These are phyloP conservation scores for Sugiyamaella floridensis DNA, from an alignment of 805 yeast genomes.

Conservation along the genomic window DNA sequence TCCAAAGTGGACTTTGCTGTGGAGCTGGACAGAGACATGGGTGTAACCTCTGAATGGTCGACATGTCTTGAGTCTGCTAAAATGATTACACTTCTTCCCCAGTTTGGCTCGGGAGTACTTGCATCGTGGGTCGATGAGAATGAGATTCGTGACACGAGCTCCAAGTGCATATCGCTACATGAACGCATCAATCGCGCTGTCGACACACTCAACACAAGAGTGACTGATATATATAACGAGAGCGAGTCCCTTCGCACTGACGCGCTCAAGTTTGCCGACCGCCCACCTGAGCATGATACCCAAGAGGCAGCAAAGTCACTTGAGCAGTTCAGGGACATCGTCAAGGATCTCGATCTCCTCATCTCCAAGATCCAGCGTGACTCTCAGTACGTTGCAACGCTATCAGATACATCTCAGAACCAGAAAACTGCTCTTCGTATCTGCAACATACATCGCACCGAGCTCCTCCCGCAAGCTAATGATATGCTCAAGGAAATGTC, in stretches of 20 bases:
- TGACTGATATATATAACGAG: neutral
- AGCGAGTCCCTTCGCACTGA: neutral
- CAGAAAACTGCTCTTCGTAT: constrained; percentile 17
- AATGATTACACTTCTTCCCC: constrained; percentile 9
- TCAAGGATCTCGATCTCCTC: constrained; percentile 23
- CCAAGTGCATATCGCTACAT: neutral
- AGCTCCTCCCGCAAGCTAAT: constrained; percentile 24
- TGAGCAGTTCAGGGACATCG: constrained; percentile 12
- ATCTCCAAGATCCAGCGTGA: constrained; percentile 21
- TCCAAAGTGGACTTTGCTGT: constrained; percentile 20
- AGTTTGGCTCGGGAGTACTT: constrained; percentile 5
- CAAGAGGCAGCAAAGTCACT: neutral
- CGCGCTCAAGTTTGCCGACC: neutral
- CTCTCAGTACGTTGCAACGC: constrained; percentile 20
- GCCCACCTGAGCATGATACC: neutral
- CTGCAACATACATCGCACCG: constrained; percentile 23
- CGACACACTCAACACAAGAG: neutral
- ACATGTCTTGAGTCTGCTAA: constrained; percentile 8
- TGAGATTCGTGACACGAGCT: neutral
- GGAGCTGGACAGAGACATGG: constrained; percentile 19
- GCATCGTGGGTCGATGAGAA: constrained; percentile 2
- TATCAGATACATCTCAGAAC: constrained; percentile 15
- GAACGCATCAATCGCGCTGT: neutral
- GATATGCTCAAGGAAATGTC: constrained; percentile 19
- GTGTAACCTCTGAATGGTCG: constrained; percentile 16